phyloP scores from a whole-genome alignment of 2,329 filamentous ascomycete species.

The Dactylellina parvicollis region DNA sequence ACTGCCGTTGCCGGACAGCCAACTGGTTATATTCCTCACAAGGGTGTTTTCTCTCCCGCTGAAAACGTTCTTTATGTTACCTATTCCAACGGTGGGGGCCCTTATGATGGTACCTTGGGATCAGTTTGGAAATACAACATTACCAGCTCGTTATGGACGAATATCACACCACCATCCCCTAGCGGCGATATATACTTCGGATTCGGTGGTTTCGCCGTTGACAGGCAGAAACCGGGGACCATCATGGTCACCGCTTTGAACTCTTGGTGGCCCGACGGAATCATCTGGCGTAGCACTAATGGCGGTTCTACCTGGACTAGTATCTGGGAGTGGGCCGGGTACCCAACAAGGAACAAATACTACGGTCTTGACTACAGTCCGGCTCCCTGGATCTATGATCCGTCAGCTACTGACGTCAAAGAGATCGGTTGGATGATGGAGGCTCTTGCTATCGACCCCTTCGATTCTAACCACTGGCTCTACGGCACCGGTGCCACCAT shows the following conservation, averaged over 20 bases:
- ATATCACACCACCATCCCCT: constrained; percentile 67
- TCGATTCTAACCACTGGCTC: constrained; percentile 70
- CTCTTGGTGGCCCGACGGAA: constrained; percentile 70
- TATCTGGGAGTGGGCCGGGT: constrained; percentile 67
- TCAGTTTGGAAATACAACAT: constrained; percentile 69
- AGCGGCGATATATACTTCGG: constrained; percentile 62
- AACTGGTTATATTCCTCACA: constrained; percentile 67
- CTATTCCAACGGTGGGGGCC: constrained; percentile 68
- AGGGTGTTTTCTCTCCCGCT: constrained; percentile 65
- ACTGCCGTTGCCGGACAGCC: constrained; percentile 66
- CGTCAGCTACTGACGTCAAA: constrained; percentile 65
- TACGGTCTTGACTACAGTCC: constrained; percentile 65
- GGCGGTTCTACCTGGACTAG: constrained; percentile 68
- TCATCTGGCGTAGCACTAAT: constrained; percentile 68
- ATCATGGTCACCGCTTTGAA: constrained; percentile 69
- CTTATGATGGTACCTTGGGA: constrained; percentile 68
- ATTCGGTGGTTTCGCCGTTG: constrained; percentile 68
- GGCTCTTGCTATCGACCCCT: constrained; percentile 68
- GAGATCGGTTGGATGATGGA: constrained; percentile 72
- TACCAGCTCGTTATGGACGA: constrained; percentile 64
- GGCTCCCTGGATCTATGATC: constrained; percentile 68
- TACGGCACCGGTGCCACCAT: constrained; percentile 71
- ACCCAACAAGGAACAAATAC: constrained; percentile 64
- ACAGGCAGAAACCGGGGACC: constrained; percentile 68
- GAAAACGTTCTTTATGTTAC: constrained; percentile 69